Evolutionary conservation across 2,329 filamentous ascomycete genomes (phyloP).

Genomic region (Hymenoscyphus fructigenus): DNA sequence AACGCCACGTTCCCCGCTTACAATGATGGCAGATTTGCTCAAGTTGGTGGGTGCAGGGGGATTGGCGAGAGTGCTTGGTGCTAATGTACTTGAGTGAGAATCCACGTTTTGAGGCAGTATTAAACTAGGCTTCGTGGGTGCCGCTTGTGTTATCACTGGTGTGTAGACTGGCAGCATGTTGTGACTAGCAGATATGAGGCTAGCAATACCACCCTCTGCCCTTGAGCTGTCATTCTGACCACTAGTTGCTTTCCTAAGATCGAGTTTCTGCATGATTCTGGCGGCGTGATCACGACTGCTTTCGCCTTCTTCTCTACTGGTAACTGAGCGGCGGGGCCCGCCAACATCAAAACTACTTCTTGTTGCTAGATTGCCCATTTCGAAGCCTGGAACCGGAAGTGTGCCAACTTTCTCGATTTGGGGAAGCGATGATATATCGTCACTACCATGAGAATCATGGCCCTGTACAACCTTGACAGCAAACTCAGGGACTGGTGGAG

Average conservation of each 20-base stretch:
- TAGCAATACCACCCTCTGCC: constrained; percentile 70
- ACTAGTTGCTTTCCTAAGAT: constrained; percentile 73
- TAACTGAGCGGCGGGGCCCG: constrained; percentile 49
- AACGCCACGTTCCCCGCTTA: constrained; percentile 74
- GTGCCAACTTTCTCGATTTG: constrained; percentile 60
- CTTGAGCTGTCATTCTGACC: constrained; percentile 40
- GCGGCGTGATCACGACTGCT: constrained; percentile 77
- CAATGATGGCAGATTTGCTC: constrained; percentile 79
- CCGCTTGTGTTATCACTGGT: constrained; percentile 34
- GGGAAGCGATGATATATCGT: constrained; percentile 45
- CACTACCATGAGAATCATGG: constrained; percentile 44
- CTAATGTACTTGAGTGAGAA: constrained; percentile 61
- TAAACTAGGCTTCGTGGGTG: constrained; percentile 36
- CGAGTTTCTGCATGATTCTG: constrained; percentile 89
- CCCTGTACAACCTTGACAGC: constrained; percentile 75
- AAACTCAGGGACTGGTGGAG: constrained; percentile 85
- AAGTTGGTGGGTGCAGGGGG: constrained; percentile 82
- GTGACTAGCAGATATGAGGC: constrained; percentile 82
- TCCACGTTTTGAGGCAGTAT: constrained; percentile 43
- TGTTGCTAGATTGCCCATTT: constrained; percentile 44
- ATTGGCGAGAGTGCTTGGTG: constrained; percentile 78
- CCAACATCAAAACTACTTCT: constrained; percentile 74
- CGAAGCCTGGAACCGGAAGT: constrained; percentile 63
- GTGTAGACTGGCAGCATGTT: constrained; percentile 69
- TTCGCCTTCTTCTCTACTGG: constrained; percentile 67